phyloP scores from a whole-genome alignment of 257 asterid species.

The Ocimum tenuiflorum region DNA sequence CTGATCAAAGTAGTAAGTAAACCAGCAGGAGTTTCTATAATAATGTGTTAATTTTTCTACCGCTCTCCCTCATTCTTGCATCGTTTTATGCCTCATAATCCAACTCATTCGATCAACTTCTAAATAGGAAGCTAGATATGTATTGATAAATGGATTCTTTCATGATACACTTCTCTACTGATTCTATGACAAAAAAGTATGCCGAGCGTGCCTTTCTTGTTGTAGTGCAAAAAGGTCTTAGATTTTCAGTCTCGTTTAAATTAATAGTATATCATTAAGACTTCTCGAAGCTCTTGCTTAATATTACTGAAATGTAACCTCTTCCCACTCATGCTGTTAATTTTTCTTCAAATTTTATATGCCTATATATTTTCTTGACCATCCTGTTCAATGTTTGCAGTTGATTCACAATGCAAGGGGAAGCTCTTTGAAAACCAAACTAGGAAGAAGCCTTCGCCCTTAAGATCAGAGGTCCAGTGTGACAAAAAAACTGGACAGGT shows the following conservation, averaged over 20 bases:
- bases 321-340: background rate
- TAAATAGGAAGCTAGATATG: constrained; percentile 11
- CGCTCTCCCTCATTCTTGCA: background rate
- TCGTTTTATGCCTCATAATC: background rate
- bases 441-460: constrained; percentile 29
- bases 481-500: constrained; percentile 25
- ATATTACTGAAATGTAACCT: background rate
- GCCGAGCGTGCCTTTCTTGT: background rate
- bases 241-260: background rate
- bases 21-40: constrained; percentile 7
- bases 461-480: constrained; percentile 22
- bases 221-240: background rate
- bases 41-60: background rate
- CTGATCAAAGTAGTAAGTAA: constrained; percentile 46
- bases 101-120: background rate
- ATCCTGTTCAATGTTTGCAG: constrained; percentile 17
- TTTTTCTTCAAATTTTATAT: constrained; percentile 4
- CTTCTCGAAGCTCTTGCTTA: background rate
- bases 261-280: background rate
- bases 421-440: constrained; percentile 35
- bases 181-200: background rate
- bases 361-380: constrained; percentile 13
- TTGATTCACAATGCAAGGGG: constrained; percentile 45
- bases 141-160: background rate
- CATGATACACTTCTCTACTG: background rate